A percentile compares a stretch with the other conserved stretches of the same genome.
phyloP scores from a whole-genome alignment of 129 eudicot genomes.

The Flaveria ramosissima region DNA sequence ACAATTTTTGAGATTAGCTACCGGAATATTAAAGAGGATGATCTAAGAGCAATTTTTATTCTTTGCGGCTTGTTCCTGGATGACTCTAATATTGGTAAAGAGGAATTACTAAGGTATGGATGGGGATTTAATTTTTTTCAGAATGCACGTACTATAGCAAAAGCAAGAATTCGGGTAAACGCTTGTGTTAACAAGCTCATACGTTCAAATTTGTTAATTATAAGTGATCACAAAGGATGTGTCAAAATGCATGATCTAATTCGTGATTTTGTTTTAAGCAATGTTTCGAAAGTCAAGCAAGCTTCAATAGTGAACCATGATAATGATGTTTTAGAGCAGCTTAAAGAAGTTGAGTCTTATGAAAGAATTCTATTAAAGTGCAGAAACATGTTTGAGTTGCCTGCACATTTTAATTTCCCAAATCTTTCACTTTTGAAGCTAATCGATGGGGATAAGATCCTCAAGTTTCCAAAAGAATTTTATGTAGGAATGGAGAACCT shows the following conservation, averaged over 20 bases:
- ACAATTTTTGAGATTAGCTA: background rate
- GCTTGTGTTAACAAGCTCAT: background rate
- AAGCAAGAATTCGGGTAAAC: background rate
- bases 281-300: background rate
- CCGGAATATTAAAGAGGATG: background rate
- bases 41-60: background rate
- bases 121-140: background rate
- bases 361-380: background rate
- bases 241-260: background rate
- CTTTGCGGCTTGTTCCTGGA: background rate
- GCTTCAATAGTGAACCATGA: background rate
- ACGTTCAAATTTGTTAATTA: background rate
- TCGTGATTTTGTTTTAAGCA: background rate
- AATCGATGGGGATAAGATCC: background rate
- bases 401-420: background rate
- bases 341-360: background rate
- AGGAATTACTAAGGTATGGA: constrained; percentile 3
- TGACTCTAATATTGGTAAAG: background rate
- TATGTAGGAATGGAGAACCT: background rate
- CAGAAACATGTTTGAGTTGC: background rate
- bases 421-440: constrained; percentile 4
- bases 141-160: background rate
- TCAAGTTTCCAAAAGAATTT: background rate
- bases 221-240: background rate
- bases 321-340: background rate